Percentiles rank a stretch among this genome's conserved stretches.
Evolutionary conservation across 1,284 basidiomycete genomes (phyloP).

Genomic region (Tylopilus microsporus): DNA sequence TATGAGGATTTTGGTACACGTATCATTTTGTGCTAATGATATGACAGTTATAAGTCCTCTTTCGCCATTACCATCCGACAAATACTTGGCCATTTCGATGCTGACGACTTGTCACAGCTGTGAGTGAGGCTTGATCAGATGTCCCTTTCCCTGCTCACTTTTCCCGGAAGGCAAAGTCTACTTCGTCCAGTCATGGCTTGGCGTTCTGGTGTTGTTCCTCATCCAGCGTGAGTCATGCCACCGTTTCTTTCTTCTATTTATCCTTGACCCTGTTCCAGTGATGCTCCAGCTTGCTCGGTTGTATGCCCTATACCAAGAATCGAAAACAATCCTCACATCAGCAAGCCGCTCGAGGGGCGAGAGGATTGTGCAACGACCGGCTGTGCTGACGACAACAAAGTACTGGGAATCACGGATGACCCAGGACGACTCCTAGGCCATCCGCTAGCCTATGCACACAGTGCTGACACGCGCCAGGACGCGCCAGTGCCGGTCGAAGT

Average conservation of each 20-base stretch:
- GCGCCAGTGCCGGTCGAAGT: too few relatives aligned
- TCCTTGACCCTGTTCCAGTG: constrained; percentile 12
- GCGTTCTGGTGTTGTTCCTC: background rate
- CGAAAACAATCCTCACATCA: constrained; percentile 9
- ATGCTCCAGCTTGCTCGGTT: constrained; percentile 14
- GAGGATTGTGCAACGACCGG: too few relatives aligned
- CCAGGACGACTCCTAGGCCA: too few relatives aligned
- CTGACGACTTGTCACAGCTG: constrained; percentile 1
- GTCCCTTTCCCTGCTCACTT: background rate
- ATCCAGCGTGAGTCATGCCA: constrained; percentile 5
- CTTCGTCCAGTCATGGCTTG: background rate
- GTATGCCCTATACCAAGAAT: constrained; percentile 1
- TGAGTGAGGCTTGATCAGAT: background rate
- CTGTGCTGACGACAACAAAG: too few relatives aligned
- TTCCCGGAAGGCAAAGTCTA: constrained; percentile 7
- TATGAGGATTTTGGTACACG: constrained; percentile 1
- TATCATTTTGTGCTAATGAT: background rate
- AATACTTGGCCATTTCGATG: too few relatives aligned
- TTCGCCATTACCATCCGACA: too few relatives aligned
- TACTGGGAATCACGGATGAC: too few relatives aligned
- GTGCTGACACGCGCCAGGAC: too few relatives aligned
- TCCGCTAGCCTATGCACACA: too few relatives aligned
- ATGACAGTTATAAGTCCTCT: constrained; percentile 11
- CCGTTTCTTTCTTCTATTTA: background rate
- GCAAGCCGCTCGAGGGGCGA: too few relatives aligned